Conservation (phyloP, 768 basidiomycete species). For the Calocybe gangraenosa region DNA sequence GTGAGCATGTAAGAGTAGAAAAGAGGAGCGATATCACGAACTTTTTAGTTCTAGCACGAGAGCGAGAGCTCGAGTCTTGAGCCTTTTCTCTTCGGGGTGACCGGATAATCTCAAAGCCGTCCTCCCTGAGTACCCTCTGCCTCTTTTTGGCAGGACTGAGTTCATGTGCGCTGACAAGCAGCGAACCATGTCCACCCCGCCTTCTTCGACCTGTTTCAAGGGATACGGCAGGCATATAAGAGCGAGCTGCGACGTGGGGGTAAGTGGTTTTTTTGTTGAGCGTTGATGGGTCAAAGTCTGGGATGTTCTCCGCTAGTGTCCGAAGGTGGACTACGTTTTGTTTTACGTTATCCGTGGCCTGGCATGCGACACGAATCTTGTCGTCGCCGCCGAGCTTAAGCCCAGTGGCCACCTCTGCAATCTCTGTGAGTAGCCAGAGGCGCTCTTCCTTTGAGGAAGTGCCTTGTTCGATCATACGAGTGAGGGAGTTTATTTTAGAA, state of each 20-base stretch:
- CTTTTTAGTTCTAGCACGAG: conserved; percentile 60
- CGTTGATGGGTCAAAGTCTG: conserved; percentile 54
- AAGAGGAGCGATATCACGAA: conserved; percentile 27
- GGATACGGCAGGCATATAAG: conserved; percentile 58
- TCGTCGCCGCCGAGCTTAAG: conserved; percentile 96
- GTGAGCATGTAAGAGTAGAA: conserved; percentile 8
- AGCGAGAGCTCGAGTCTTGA: conserved; percentile 39
- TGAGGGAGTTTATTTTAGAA: conserved; percentile 71
- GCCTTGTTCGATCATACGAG: conserved; percentile 68
- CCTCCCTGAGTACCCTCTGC: conserved; percentile 56
- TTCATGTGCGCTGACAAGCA: conserved; percentile 47
- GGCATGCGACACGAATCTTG: conserved; percentile 93
- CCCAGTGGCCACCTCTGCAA: conserved; percentile 88
- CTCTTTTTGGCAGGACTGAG: conserved; percentile 67
- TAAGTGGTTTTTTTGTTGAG: conserved; percentile 65
- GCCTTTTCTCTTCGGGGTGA: conserved; percentile 64
- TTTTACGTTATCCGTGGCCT: conserved; percentile 85
- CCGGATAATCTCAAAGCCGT: conserved; percentile 45
- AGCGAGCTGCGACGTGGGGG: conserved; percentile 69
- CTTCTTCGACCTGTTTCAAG: conserved; percentile 64
- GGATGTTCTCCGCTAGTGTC: conserved; percentile 56
- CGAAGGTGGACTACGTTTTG: conserved; percentile 58
- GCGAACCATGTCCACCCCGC: conserved; percentile 50
- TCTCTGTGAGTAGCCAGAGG: conserved; percentile 83
- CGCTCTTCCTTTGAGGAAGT: conserved; percentile 61